Evolutionary conservation across 495 filamentous ascomycete genomes (phyloP), one percentile per base, ranked within the genome.

Genomic region (Podospora conica): DNA sequence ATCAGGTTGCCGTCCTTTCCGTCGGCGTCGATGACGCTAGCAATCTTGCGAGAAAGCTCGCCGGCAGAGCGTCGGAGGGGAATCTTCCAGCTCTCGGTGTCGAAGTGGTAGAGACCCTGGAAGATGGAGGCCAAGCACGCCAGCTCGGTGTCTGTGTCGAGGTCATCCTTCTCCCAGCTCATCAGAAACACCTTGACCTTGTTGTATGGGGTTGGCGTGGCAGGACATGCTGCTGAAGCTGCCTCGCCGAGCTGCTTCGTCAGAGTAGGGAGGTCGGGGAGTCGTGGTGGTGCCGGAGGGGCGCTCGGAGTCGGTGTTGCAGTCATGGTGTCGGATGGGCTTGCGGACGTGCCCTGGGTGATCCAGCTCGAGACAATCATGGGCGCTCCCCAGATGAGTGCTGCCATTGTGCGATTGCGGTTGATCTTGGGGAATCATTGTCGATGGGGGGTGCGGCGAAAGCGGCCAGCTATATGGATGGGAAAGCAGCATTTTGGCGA

Each of bases 121-220:
- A 74, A 72, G 9, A 72, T 59, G 1, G 70, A 61, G 7, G 55
- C 56, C 24, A 74, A 48, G 12, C 59, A 53, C 15, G 28, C 54
- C 8, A 69, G 62, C 53, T 72, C 71, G 10, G 57, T 55, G 4
- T 70, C 63, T 6, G 72, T 63, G 10, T 65, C 70, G n/a, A 73
- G 68, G 64, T 75, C 66, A 53, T 75, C 69, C n/a, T 71, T 68
- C 2, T 75, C 68, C 75, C 75, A 77, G 62, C 68, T 74, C 55
- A 76, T 63, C 11, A 76, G 58, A 18, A 76, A 63, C n/a, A 72
- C 71, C 61, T 69, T 65, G 33, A 75, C 73, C 7, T 68, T 66
- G 4, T 24, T 63, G 62, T 71, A 71, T 3, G 33, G 12, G 0
- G 40, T 2, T 5, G 54, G 11, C 9, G 57, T 22, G 21, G 28